Conservation (phyloP, 768 basidiomycete species). For the Sarcodon sp. region DNA sequence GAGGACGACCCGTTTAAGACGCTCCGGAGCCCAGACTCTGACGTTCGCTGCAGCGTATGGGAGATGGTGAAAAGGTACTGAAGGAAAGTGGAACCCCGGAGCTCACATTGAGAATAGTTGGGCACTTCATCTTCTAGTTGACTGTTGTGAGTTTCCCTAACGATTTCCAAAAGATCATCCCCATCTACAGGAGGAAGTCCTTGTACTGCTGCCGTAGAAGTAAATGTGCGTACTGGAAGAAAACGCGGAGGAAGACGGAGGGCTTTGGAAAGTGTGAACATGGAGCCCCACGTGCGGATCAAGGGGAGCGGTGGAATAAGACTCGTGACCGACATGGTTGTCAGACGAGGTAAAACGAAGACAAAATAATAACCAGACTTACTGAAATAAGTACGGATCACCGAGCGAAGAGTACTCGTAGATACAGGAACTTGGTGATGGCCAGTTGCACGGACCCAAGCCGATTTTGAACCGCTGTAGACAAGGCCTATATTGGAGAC, state of each 20-base stretch:
- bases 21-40: neutral
- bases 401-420: too few species aligned
- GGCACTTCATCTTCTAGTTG: too few species aligned
- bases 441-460: too few species aligned
- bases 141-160: too few species aligned
- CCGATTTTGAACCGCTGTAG: too few species aligned
- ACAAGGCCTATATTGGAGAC: too few species aligned
- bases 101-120: neutral
- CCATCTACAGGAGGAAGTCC: too few species aligned
- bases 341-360: neutral
- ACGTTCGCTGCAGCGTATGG: neutral
- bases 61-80: neutral
- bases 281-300: neutral
- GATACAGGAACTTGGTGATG: too few species aligned
- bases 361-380: neutral
- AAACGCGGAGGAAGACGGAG: constrained; percentile 4
- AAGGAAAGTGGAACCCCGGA: neutral
- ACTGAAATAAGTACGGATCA: too few species aligned
- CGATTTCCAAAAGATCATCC: too few species aligned
- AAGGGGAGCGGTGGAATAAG: too few species aligned
- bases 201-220: neutral
- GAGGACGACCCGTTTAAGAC: constrained; percentile 11
- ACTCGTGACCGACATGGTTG: neutral
- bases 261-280: constrained; percentile 3
- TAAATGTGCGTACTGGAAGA: neutral